A percentile compares a stretch with the other conserved stretches of the same genome.
phyloP scores from a whole-genome alignment of 108 stramenopile genomes.

The Nitzschia sp. region DNA sequence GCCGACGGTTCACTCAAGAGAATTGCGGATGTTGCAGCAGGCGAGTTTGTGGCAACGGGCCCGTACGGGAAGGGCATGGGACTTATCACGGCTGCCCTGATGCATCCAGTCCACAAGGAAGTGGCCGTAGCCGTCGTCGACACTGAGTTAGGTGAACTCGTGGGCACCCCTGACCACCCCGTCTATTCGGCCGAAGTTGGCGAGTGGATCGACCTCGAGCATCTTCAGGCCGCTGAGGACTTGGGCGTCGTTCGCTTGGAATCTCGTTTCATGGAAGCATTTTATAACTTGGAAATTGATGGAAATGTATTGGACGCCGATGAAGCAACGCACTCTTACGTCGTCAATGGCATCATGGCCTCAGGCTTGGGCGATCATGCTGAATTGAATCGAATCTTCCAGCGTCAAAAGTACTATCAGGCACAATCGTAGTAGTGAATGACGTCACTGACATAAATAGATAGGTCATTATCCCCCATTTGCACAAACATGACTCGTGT shows the following conservation, averaged over 20 bases:
- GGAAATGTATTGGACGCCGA: conserved; percentile 15
- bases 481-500: too few relatives aligned
- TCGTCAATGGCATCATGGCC: conserved; percentile 35
- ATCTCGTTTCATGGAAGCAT: conserved; percentile 23
- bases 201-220: conserved; percentile 25
- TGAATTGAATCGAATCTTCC: conserved; percentile 22
- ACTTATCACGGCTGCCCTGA: too few relatives aligned
- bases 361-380: conserved; percentile 35
- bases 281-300: conserved; percentile 45
- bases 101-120: too few relatives aligned
- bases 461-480: too few relatives aligned
- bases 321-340: conserved; percentile 23
- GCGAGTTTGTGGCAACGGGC: too few relatives aligned
- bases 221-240: neutral
- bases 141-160: conserved; percentile 26
- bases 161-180: conserved; percentile 40
- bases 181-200: neutral
- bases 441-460: too few relatives aligned
- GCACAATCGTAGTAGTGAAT: too few relatives aligned
- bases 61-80: too few relatives aligned
- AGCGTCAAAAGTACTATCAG: conserved; percentile 32
- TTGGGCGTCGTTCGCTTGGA: conserved; percentile 9
- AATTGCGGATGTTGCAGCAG: too few relatives aligned
- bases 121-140: conserved; percentile 17
- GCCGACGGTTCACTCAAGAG: too few relatives aligned